Percentiles rank a stretch among this genome's conserved stretches.
Evolutionary conservation across 495 filamentous ascomycete genomes (phyloP).

Genomic region (Apiosordaria backusii): DNA sequence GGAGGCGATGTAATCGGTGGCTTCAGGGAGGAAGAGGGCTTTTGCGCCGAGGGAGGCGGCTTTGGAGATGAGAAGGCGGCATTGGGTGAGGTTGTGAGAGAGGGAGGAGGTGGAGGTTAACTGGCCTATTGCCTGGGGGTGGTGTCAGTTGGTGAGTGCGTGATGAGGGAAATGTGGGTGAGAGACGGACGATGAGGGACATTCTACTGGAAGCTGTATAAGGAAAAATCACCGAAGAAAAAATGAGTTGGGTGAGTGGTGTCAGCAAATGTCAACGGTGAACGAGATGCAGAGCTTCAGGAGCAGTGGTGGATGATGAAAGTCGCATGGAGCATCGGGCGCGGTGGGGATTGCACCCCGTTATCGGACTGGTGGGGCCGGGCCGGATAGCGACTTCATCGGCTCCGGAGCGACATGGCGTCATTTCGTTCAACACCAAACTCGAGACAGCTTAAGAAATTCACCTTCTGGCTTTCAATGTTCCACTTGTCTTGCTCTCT

Average conservation of each 20-base stretch:
- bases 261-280: background rate
- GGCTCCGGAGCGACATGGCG: conserved; percentile 6
- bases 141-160: no score
- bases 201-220: no score
- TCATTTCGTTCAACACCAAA: no score
- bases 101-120: conserved; percentile 79
- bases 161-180: background rate
- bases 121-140: conserved; percentile 88
- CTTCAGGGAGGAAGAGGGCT: conserved; percentile 90
- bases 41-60: conserved; percentile 25
- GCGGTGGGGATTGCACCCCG: background rate
- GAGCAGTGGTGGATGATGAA: background rate
- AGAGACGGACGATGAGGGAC: no score
- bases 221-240: no score
- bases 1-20: conserved; percentile 78
- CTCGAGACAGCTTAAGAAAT: no score
- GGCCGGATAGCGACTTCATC: background rate
- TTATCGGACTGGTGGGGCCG: background rate
- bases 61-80: conserved; percentile 31
- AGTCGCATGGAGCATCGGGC: background rate
- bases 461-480: no score
- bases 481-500: no score
- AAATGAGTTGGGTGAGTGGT: no score
- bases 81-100: conserved; percentile 73
- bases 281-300: background rate